Evolutionary conservation across 2,329 filamentous ascomycete genomes (phyloP).

Genomic region (Metarhizium anisopliae): DNA sequence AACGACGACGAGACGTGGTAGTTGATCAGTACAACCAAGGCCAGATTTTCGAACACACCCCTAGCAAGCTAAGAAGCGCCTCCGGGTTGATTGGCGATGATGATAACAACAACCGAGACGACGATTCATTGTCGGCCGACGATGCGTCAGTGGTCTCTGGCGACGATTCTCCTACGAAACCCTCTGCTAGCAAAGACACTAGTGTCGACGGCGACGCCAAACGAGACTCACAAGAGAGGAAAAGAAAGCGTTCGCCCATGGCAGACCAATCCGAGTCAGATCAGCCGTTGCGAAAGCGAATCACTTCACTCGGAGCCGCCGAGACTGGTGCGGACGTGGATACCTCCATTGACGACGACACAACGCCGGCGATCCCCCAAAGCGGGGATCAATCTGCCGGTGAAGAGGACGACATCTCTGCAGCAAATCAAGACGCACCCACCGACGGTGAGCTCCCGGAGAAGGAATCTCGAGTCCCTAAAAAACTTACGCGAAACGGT

Average conservation of each 20-base stretch:
- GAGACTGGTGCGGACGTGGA: slow-evolving; percentile 27
- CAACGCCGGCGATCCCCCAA: slow-evolving; percentile 22
- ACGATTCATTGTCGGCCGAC: slow-evolving; percentile 31
- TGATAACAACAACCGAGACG: slow-evolving; percentile 26
- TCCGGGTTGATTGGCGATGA: slow-evolving; percentile 16
- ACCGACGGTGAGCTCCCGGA: slow-evolving; percentile 20
- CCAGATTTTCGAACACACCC: slow-evolving; percentile 54
- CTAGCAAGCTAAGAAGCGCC: slow-evolving; percentile 63
- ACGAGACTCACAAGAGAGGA: slow-evolving; percentile 30
- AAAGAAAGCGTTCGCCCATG: slow-evolving; percentile 40
- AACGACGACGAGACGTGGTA: slow-evolving; percentile 53
- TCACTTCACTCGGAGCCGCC: slow-evolving; percentile 35
- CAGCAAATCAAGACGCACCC: slow-evolving; percentile 15
- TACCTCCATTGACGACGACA: slow-evolving; percentile 26
- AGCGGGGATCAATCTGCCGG: slow-evolving; percentile 32
- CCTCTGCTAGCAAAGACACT: slow-evolving; percentile 15
- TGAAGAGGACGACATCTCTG: slow-evolving; percentile 35
- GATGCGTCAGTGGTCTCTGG: slow-evolving; percentile 27
- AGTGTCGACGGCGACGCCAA: slow-evolving; percentile 21
- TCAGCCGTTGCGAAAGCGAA: slow-evolving; percentile 44
- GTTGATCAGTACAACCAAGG: slow-evolving; percentile 46
- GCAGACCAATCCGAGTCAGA: slow-evolving; percentile 36
- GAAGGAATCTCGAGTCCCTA: slow-evolving; percentile 23
- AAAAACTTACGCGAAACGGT: slow-evolving; percentile 32
- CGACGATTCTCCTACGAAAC: slow-evolving; percentile 28